Evolutionary conservation across 2,329 filamentous ascomycete genomes (phyloP).

Genomic region (Capronia americana): DNA sequence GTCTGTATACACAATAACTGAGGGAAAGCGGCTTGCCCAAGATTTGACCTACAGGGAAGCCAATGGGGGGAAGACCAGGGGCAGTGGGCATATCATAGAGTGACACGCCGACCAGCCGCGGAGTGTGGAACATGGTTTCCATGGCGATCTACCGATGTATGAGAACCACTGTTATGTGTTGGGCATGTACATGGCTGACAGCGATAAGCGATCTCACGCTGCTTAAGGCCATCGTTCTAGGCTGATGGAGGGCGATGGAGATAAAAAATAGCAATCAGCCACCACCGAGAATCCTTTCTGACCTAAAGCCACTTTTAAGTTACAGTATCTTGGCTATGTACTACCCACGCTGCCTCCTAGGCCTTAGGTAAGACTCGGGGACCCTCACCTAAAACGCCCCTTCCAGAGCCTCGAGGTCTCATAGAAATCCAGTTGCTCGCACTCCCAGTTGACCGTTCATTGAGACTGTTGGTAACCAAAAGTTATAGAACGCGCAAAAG

Average conservation of each 20-base stretch:
- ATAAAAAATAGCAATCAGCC: not conserved
- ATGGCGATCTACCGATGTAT: no score
- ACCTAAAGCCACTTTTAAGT: not conserved
- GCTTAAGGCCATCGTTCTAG: not conserved
- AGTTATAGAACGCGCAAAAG: not conserved
- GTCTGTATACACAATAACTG: no score
- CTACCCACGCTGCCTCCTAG: not conserved
- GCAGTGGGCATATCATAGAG: not conserved
- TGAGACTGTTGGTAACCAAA: not conserved
- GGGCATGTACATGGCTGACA: not conserved
- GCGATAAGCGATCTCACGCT: not conserved
- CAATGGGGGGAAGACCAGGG: not conserved
- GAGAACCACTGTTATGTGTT: no score
- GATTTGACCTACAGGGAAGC: no score
- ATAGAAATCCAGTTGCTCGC: not conserved
- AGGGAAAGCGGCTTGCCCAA: not conserved
- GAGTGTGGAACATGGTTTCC: not conserved
- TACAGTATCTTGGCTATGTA: no score
- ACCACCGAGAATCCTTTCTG: not conserved
- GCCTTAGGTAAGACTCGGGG: not conserved
- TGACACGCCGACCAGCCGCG: not conserved
- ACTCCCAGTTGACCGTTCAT: not conserved
- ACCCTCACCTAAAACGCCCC: no score
- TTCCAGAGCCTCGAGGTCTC: no score
- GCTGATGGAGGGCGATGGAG: not conserved